Evolutionary conservation across 2,329 filamentous ascomycete genomes (phyloP).

Genomic region (Coniochaeta sp.): DNA sequence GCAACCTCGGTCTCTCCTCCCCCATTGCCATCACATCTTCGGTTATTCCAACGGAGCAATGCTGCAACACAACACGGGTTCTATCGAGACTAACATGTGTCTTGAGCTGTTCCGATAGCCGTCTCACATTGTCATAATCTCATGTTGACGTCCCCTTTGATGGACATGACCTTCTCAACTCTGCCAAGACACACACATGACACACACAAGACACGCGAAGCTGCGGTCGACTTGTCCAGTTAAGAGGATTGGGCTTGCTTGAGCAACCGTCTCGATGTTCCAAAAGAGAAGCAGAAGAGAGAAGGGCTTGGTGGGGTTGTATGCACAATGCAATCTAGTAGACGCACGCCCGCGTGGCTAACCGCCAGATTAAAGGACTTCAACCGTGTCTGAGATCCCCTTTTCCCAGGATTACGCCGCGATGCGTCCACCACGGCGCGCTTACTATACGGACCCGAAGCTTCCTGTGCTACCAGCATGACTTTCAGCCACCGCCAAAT

Average conservation of each 20-base stretch:
- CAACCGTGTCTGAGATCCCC: conserved; percentile 1
- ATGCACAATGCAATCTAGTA: conserved; percentile 1
- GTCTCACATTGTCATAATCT: too few relatives aligned
- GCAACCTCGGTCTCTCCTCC: too few relatives aligned
- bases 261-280: too few relatives aligned
- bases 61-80: too few relatives aligned
- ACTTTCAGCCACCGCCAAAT: too few relatives aligned
- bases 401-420: conserved; percentile 4
- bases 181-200: too few relatives aligned
- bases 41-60: too few relatives aligned
- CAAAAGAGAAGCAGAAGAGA: not conserved
- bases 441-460: not conserved
- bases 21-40: too few relatives aligned
- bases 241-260: not conserved
- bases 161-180: not conserved
- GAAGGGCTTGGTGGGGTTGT: not conserved
- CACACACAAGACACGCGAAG: too few relatives aligned
- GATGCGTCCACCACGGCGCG: not conserved
- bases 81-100: too few relatives aligned
- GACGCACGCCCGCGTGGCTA: conserved; percentile 2
- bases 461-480: not conserved
- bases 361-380: conserved; percentile 4
- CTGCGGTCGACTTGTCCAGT: not conserved
- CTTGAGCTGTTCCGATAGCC: too few relatives aligned
- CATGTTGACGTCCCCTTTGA: not conserved